These are phyloP conservation scores for Polytrichum commune DNA, from an alignment of 225 moss, liverwort and hornwort genomes.

Conservation along the genomic window DNA sequence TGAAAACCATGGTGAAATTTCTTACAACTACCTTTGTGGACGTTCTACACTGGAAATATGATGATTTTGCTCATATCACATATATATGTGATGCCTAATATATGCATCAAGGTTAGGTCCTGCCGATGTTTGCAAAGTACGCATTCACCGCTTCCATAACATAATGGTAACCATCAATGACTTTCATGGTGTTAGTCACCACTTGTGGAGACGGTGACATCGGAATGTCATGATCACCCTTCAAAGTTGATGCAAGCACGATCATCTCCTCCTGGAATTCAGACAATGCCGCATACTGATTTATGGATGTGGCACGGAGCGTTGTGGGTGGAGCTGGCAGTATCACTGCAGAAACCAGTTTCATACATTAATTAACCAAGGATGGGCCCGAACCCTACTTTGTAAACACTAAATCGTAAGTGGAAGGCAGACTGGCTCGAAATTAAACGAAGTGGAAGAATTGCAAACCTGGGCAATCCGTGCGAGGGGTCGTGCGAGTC, in stretches of 20 bases:
- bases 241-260: slow-evolving; percentile 23
- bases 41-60: background rate
- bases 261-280: slow-evolving; percentile 49
- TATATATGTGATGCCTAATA: background rate
- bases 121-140: slow-evolving; percentile 4
- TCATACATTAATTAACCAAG: background rate
- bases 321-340: slow-evolving; percentile 1
- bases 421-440: background rate
- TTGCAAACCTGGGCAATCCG: slow-evolving; percentile 32
- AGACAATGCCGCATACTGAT: slow-evolving; percentile 5
- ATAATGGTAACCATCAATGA: slow-evolving; percentile 1
- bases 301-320: background rate
- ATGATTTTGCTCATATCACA: background rate
- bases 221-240: slow-evolving; percentile 13
- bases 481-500: slow-evolving; percentile 5
- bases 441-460: background rate
- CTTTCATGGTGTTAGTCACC: background rate
- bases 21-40: background rate
- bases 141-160: background rate
- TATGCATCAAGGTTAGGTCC: background rate
- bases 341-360: slow-evolving; percentile 24
- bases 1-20: background rate
- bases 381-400: background rate
- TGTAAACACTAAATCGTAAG: background rate
- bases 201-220: background rate